Evolutionary conservation across 495 filamentous ascomycete species (phyloP).

Genomic region (Tuber magnatum): DNA sequence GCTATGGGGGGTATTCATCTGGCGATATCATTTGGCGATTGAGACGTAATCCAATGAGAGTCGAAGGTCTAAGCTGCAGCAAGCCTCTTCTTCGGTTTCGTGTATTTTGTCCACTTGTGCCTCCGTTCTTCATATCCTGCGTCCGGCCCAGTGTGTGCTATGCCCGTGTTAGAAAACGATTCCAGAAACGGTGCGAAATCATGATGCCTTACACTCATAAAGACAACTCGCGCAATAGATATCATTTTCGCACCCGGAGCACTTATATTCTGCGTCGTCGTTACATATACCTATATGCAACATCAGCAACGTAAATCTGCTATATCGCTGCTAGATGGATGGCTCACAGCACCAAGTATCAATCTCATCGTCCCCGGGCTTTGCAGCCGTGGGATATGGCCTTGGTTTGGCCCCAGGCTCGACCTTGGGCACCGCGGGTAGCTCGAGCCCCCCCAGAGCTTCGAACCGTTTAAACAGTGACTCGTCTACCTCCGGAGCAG

Average conservation of each 20-base stretch:
- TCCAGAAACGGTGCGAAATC: not conserved
- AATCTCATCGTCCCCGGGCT: slow-evolving; percentile 10
- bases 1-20: not conserved
- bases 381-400: not conserved
- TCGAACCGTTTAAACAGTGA: slow-evolving; percentile 25
- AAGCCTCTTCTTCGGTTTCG: slow-evolving; percentile 24
- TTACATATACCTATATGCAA: slow-evolving; percentile 34
- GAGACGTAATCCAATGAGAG: not conserved
- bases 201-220: slow-evolving; percentile 26
- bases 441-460: slow-evolving; percentile 17
- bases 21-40: not conserved
- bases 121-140: slow-evolving; percentile 34
- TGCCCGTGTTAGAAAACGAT: not conserved
- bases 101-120: slow-evolving; percentile 41
- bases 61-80: not conserved
- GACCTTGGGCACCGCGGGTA: slow-evolving; percentile 18
- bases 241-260: slow-evolving; percentile 37
- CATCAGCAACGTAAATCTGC: not conserved
- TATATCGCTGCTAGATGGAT: not conserved
- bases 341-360: slow-evolving; percentile 38
- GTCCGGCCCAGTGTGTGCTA: slow-evolving; percentile 30
- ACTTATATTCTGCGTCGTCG: slow-evolving; percentile 38
- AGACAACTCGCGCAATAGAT: slow-evolving; percentile 37
- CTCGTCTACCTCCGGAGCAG: slow-evolving; percentile 20
- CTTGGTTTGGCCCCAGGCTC: slow-evolving; percentile 8